phyloP scores from a whole-genome alignment of 768 basidiomycete genomes.

The Mycena chlorophos region DNA sequence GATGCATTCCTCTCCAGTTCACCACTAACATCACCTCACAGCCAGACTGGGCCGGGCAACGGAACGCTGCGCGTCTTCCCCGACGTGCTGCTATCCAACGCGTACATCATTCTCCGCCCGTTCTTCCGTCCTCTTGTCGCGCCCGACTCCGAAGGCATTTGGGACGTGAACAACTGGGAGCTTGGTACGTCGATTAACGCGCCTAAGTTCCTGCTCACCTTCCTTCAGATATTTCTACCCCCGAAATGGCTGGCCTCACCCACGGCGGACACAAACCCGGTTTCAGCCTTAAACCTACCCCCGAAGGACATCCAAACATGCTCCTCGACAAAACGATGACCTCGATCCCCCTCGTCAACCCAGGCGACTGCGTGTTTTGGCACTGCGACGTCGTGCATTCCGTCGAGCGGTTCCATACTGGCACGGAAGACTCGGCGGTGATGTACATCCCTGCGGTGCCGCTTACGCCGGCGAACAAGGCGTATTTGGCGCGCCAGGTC shows the following conservation, averaged over 20 bases:
- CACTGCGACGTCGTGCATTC: conserved; percentile 46
- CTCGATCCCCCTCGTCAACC: conserved; percentile 58
- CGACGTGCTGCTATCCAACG: conserved; percentile 53
- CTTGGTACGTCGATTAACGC: conserved; percentile 29
- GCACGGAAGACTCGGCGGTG: conserved; percentile 53
- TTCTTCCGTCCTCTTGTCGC: conserved; percentile 56
- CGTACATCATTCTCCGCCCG: conserved; percentile 62
- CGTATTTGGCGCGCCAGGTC: conserved; percentile 63
- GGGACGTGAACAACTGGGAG: conserved; percentile 44
- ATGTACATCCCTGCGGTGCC: conserved; percentile 82
- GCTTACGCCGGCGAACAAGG: conserved; percentile 57
- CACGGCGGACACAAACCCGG: conserved; percentile 19
- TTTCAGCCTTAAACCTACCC: conserved; percentile 42
- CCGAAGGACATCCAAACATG: conserved; percentile 45
- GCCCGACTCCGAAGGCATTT: conserved; percentile 33
- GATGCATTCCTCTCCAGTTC: conserved; percentile 30
- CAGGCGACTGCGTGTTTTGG: conserved; percentile 72
- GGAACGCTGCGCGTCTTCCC: conserved; percentile 63
- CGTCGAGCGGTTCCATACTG: conserved; percentile 41
- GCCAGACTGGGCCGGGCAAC: conserved; percentile 54
- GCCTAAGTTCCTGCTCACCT: background rate
- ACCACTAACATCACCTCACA: conserved; percentile 20
- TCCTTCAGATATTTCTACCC: conserved; percentile 36
- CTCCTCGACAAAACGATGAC: conserved; percentile 57
- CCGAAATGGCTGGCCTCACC: conserved; percentile 48